Evolutionary conservation across 331 rosid species (phyloP).

Genomic region (Stylosanthes scabra): DNA sequence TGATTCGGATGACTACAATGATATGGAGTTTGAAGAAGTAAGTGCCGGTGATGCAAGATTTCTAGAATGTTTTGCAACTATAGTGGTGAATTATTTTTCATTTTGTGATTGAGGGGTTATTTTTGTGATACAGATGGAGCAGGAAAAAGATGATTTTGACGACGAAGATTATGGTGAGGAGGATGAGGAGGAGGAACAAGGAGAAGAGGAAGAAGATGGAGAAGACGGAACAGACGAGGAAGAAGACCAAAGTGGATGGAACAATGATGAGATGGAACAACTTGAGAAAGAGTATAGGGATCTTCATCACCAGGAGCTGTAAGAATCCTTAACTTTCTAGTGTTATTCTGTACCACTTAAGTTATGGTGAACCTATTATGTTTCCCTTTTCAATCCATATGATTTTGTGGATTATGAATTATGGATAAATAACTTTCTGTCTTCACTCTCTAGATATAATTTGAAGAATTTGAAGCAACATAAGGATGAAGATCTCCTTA

Average conservation of each 20-base stretch:
- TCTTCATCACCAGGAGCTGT: conserved; percentile 79
- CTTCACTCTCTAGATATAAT: conserved; percentile 64
- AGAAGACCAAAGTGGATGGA: conserved; percentile 42
- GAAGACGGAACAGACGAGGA: conserved; percentile 40
- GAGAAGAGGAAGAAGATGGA: no score
- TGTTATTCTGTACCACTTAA: neutral
- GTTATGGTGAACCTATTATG: neutral
- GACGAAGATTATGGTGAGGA: conserved; percentile 21
- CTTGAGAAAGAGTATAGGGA: conserved; percentile 77
- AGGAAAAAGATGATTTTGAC: conserved; percentile 42
- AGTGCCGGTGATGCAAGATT: conserved; percentile 40
- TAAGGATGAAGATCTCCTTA: conserved; percentile 84
- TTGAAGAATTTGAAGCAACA: conserved; percentile 80
- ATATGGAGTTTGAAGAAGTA: conserved; percentile 47
- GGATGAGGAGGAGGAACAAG: conserved; percentile 12
- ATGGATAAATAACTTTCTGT: conserved; percentile 23
- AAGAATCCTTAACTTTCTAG: conserved; percentile 24
- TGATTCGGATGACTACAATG: conserved; percentile 54
- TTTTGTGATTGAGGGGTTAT: conserved; percentile 35
- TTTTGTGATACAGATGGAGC: conserved; percentile 54
- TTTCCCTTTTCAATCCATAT: conserved; percentile 20
- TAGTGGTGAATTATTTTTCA: conserved; percentile 5
- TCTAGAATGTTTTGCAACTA: neutral
- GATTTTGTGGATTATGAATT: conserved; percentile 22
- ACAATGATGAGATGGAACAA: conserved; percentile 66